Evolutionary conservation across 2,329 filamentous ascomycete species (phyloP), one percentile per base, ranked within the genome.

Genomic region (Nigrospora osmanthi): DNA sequence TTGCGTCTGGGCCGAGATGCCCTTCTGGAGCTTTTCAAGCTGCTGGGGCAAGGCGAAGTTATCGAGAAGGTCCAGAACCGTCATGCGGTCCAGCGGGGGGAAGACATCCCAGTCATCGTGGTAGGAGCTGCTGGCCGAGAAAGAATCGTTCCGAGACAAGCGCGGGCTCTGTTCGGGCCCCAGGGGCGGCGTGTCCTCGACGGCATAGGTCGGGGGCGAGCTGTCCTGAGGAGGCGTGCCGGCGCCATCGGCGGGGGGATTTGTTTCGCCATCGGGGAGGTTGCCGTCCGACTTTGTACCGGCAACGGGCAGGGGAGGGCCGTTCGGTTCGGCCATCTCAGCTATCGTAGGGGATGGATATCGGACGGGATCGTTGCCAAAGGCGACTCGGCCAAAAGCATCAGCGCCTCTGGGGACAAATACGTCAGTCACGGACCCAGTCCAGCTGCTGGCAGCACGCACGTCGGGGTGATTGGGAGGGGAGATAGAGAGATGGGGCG

Each of bases 11-110:
- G 81, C 79, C 28, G 84, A 84, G 47, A 97, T 75, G 34, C 87
- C 85, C 56, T 80, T 85, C 59, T 96, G 90, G 52, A 96, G 76
- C 69, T 87, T 93, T 66, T 97, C 93, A 16, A 98, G 76, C 55
- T 91, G 87, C 58, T 95, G 87, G 1, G 89, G 85, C 31, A 98
- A 73, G 6, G 90, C 87, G 51, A 98, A 81, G 62, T 96, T 97
- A 67, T 96, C 91, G 53, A 98, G 78, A 40, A 98, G 76, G 60
- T 98, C 93, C 57, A 98, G 89, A 47, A 97, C 81, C 35, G 87
- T 90, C 44, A 98, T 73, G 42, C 89, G 86, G 63, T 98, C 93
- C 19, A 96, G 72, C 1, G 91, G 90, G 11, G 90, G 88, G 50
- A 94, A 86, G 17, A 81, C 74, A 50, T 95, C 89, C 78, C 87